These are phyloP conservation scores for Fusarium sambucinum DNA, from an alignment of 2,329 filamentous ascomycete genomes.

Conservation along the genomic window DNA sequence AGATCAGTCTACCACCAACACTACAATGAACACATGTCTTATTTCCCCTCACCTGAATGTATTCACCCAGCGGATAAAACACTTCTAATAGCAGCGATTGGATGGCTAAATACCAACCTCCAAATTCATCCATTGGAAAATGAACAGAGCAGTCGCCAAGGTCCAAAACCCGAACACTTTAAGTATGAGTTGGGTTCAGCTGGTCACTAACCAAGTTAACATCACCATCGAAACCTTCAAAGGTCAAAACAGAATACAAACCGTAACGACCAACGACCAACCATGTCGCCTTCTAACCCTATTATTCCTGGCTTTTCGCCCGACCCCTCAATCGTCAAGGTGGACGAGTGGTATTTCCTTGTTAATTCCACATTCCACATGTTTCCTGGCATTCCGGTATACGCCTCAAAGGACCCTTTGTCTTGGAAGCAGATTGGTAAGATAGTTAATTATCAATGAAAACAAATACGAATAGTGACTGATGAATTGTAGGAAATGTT, in stretches of 20 bases:
- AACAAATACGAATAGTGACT: background rate
- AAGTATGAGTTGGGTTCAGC: constrained; percentile 5
- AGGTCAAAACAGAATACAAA: background rate
- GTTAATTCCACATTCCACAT: constrained; percentile 30
- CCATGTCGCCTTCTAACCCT: constrained; percentile 20
- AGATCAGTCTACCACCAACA: background rate
- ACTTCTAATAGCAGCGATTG: background rate
- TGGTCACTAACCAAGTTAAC: background rate
- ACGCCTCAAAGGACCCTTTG: constrained; percentile 11
- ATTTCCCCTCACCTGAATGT: constrained; percentile 6
- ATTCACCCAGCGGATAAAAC: background rate
- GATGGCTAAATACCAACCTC: constrained; percentile 7
- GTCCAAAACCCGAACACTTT: background rate
- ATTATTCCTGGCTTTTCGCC: constrained; percentile 28
- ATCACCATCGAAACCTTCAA: background rate
- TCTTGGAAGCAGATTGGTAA: constrained; percentile 20
- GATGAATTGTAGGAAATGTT: constrained; percentile 2
- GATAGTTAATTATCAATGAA: background rate
- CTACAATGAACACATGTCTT: too few relatives aligned
- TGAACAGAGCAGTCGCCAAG: background rate
- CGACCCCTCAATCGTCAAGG: constrained; percentile 22
- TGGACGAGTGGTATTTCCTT: constrained; percentile 24
- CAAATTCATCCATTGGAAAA: background rate
- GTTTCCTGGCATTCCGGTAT: constrained; percentile 22
- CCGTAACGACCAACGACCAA: background rate